Evolutionary conservation across 768 basidiomycete species (phyloP).

Genomic region (Xerocomus spinulosus): DNA sequence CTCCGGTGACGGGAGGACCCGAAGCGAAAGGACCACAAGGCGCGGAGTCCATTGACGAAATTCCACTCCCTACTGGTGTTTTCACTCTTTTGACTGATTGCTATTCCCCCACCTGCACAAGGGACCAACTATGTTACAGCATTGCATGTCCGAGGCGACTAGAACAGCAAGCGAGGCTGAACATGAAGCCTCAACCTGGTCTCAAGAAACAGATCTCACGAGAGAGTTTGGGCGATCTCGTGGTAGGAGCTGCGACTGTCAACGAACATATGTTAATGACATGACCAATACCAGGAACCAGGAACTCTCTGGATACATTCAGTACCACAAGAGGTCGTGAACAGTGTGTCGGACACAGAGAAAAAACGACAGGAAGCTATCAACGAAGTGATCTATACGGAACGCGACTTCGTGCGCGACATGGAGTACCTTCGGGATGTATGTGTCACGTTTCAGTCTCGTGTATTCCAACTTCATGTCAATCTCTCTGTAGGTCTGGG

Average conservation of each 20-base stretch:
- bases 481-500: constrained; percentile 62
- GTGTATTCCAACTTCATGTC: background rate
- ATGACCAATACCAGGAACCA: constrained; percentile 48
- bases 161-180: constrained; percentile 90
- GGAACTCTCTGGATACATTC: constrained; percentile 95
- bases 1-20: constrained; percentile 20
- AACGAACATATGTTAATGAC: constrained; percentile 4
- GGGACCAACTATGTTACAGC: constrained; percentile 93
- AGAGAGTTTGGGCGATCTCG: constrained; percentile 76
- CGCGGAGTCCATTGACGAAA: constrained; percentile 51
- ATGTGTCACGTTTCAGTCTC: constrained; percentile 27
- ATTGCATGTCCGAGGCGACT: constrained; percentile 92
- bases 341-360: constrained; percentile 88
- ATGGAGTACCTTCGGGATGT: constrained; percentile 97
- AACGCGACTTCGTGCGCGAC: constrained; percentile 96
- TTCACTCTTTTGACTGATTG: constrained; percentile 97
- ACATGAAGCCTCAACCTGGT: constrained; percentile 91
- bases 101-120: constrained; percentile 95
- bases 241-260: constrained; percentile 40
- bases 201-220: constrained; percentile 78
- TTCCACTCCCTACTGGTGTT: constrained; percentile 82
- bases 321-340: constrained; percentile 89
- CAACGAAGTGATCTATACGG: constrained; percentile 92
- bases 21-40: constrained; percentile 33
- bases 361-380: constrained; percentile 97